Conservation (phyloP, 2,329 filamentous ascomycete genomes). For the Didymella segeticola region DNA sequence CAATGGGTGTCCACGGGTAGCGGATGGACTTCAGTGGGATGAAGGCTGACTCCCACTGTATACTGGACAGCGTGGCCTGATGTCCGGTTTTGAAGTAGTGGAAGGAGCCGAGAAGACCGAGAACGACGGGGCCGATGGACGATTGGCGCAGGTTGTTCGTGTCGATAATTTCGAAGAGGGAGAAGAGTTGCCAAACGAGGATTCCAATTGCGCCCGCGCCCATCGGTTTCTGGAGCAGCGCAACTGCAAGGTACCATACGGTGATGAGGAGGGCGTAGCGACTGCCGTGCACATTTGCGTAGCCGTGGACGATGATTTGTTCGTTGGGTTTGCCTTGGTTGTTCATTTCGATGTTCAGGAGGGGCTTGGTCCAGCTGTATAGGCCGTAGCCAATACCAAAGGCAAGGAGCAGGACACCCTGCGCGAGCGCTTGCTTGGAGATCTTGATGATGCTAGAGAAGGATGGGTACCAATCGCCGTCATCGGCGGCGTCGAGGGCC, state of each 20-base stretch:
- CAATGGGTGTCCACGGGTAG: conserved; percentile 88
- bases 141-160: conserved; percentile 68
- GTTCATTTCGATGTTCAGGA: conserved; percentile 71
- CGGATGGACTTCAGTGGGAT: conserved; percentile 81
- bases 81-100: conserved; percentile 99
- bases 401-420: conserved; percentile 78
- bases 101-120: conserved; percentile 89
- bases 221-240: conserved; percentile 92
- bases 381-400: conserved; percentile 84
- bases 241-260: conserved; percentile 77
- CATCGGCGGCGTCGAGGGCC: conserved; percentile 87
- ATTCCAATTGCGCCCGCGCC: conserved; percentile 83
- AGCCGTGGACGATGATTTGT: conserved; percentile 81
- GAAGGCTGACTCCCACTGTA: conserved; percentile 97
- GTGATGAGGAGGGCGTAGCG: conserved; percentile 85
- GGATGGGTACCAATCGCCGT: conserved; percentile 76
- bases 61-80: conserved; percentile 82
- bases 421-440: conserved; percentile 77
- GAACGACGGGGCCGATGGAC: conserved; percentile 80
- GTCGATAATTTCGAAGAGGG: conserved; percentile 70
- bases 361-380: conserved; percentile 85
- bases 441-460: conserved; percentile 68
- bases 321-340: conserved; percentile 42
- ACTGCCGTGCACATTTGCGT: conserved; percentile 90
- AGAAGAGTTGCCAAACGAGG: conserved; percentile 87